Base-by-base conservation (phyloP, 345 rosid species). In the Pugionium cornutum region DNA sequence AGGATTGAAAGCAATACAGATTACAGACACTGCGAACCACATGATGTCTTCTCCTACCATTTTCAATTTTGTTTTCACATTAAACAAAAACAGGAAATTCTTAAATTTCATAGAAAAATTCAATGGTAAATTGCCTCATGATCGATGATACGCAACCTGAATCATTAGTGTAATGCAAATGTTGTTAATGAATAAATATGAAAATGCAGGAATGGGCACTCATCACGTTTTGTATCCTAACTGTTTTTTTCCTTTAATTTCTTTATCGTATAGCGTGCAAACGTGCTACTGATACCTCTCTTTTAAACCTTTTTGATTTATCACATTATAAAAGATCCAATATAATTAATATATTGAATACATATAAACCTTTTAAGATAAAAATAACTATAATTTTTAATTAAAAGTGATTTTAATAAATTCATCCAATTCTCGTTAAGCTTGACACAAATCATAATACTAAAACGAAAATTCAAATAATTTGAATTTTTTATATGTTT, bases 1-100 rank as follows among this genome's bases (percentile, higher is more conserved):
- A 18, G 49, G 35, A 7, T 35, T 63, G 69, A 62, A 70, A 70
- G 68, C 56, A 8, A 60, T 60, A 59, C 58, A 58, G 66, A 58
- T 25, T 60, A 59, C 58, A 58, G 66, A 58, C 30, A 58, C 30
- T 50, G 59, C 18, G 50, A 2, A 3, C 60, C 73, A 69, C 60
- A 69, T 69, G 73, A 58, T 58, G 66, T 69, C 42, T 50, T 35
- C 6, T 50, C 26, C 6, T 67, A 56, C 10, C 27, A 49, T 47
- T 56, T 47, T 37, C 26, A 45, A 48, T 18, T 27, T 18, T 27
- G 6, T 33, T 36, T 28, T 7, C 1, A 5, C 4, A 4, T 37
- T 37, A 36, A 1, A 36, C 5, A 36, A 2, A 37, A 7, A 37
- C 41, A 37, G 18, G 6, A 37, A 37, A 37, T 37, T 4, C 41